Evolutionary conservation across 2,329 filamentous ascomycete genomes (phyloP).

Genomic region (Pseudopyricularia javanii): DNA sequence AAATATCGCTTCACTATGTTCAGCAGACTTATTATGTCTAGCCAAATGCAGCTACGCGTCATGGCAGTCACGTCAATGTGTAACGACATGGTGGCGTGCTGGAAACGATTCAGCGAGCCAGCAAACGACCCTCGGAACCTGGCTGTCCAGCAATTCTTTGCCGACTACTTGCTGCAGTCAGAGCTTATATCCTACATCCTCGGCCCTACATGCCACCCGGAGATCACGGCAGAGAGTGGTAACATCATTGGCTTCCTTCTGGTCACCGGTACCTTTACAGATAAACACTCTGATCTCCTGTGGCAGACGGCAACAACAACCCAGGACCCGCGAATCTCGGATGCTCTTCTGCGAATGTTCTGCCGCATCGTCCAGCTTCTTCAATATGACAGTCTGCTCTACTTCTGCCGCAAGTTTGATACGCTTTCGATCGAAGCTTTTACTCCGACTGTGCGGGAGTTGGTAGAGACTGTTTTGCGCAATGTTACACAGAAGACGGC

Average conservation of each 20-base stretch:
- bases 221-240: constrained; percentile 67
- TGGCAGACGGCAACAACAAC: constrained; percentile 75
- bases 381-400: constrained; percentile 37
- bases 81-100: constrained; percentile 53
- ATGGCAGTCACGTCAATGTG: constrained; percentile 67
- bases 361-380: constrained; percentile 34
- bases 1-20: constrained; percentile 61
- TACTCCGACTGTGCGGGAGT: constrained; percentile 46
- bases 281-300: constrained; percentile 62
- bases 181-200: constrained; percentile 77
- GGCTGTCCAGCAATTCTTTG: constrained; percentile 52
- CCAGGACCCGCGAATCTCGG: constrained; percentile 73
- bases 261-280: constrained; percentile 62
- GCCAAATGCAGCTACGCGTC: constrained; percentile 83
- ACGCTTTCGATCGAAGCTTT: constrained; percentile 51
- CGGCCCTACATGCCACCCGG: constrained; percentile 81
- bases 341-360: constrained; percentile 63
- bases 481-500: neutral
- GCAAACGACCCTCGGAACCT: constrained; percentile 21
- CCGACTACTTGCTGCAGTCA: constrained; percentile 55
- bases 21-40: constrained; percentile 63
- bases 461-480: constrained; percentile 31
- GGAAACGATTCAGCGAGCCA: constrained; percentile 41
- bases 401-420: constrained; percentile 60
- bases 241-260: constrained; percentile 84